Evolutionary conservation across 306 rosid genomes (phyloP).

Genomic region (Cucurbita pepo): DNA sequence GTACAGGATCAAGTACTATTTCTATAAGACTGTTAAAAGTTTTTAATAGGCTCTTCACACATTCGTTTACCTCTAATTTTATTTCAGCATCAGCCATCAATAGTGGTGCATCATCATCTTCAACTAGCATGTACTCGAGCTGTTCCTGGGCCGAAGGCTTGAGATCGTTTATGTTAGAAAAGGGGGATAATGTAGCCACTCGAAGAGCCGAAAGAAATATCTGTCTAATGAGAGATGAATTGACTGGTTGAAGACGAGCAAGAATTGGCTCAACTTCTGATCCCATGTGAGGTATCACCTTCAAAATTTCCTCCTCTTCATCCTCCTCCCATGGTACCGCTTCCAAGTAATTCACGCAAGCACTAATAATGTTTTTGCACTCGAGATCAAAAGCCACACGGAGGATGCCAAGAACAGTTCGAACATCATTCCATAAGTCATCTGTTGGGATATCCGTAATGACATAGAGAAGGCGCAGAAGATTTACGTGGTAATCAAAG

Average conservation of each 20-base stretch:
- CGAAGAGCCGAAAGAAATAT: slow-evolving; percentile 55
- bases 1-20: slow-evolving; percentile 32
- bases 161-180: slow-evolving; percentile 41
- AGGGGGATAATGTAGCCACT: slow-evolving; percentile 71
- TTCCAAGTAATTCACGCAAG: slow-evolving; percentile 75
- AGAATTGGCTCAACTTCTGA: slow-evolving; percentile 54
- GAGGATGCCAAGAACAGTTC: slow-evolving; percentile 66
- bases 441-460: slow-evolving; percentile 38
- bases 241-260: slow-evolving; percentile 85
- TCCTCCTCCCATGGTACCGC: slow-evolving; percentile 91
- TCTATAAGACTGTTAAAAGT: slow-evolving; percentile 38
- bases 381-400: slow-evolving; percentile 66
- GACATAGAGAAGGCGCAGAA: slow-evolving; percentile 57
- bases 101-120: slow-evolving; percentile 80
- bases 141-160: slow-evolving; percentile 89
- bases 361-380: slow-evolving; percentile 48
- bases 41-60: slow-evolving; percentile 41
- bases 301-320: slow-evolving; percentile 89
- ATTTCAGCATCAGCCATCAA: slow-evolving; percentile 45
- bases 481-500: slow-evolving; percentile 63
- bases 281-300: slow-evolving; percentile 61
- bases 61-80: slow-evolving; percentile 52
- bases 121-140: slow-evolving; percentile 86
- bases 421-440: slow-evolving; percentile 70
- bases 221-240: slow-evolving; percentile 30